Percentiles rank a stretch among this genome's conserved stretches.
Evolutionary conservation across 257 asterid species (phyloP).

Genomic region (Thymus quinquecostatus): DNA sequence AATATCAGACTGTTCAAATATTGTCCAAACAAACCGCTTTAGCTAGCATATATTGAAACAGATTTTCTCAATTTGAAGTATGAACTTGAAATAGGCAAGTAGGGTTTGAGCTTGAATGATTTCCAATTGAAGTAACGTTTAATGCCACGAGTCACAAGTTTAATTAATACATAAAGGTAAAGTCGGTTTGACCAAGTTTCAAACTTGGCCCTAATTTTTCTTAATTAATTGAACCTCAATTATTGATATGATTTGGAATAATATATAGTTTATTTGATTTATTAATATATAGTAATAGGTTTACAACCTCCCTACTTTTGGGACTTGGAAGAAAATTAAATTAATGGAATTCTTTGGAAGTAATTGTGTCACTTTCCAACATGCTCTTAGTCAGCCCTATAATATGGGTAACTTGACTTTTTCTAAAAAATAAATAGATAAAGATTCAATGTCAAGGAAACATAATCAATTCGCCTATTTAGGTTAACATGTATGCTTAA

Average conservation of each 20-base stretch:
- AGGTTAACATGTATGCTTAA: background rate
- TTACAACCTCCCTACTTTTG: constrained; percentile 2
- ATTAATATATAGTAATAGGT: constrained; percentile 23
- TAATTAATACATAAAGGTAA: constrained; percentile 28
- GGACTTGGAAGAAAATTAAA: constrained; percentile 6
- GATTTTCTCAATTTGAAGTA: too few relatives aligned
- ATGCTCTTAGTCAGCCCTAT: constrained; percentile 28
- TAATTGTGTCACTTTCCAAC: constrained; percentile 28
- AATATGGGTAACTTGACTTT: constrained; percentile 43
- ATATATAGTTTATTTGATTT: background rate
- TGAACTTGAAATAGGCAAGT: background rate
- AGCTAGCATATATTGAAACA: too few relatives aligned
- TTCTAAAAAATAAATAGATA: background rate
- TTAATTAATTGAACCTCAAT: constrained; percentile 13
- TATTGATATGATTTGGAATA: constrained; percentile 15
- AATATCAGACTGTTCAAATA: too few relatives aligned
- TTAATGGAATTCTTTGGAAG: background rate
- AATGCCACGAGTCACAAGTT: constrained; percentile 33
- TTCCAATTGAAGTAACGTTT: background rate
- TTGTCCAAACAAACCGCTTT: too few relatives aligned
- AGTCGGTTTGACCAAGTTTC: constrained; percentile 68
- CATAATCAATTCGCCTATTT: background rate
- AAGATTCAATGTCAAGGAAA: background rate
- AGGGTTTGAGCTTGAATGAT: background rate
- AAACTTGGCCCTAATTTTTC: constrained; percentile 24